A percentile compares a stretch with the other conserved stretches of the same genome.
These are phyloP conservation scores for Russula lepida DNA, from an alignment of 768 basidiomycete genomes.

Conservation along the genomic window DNA sequence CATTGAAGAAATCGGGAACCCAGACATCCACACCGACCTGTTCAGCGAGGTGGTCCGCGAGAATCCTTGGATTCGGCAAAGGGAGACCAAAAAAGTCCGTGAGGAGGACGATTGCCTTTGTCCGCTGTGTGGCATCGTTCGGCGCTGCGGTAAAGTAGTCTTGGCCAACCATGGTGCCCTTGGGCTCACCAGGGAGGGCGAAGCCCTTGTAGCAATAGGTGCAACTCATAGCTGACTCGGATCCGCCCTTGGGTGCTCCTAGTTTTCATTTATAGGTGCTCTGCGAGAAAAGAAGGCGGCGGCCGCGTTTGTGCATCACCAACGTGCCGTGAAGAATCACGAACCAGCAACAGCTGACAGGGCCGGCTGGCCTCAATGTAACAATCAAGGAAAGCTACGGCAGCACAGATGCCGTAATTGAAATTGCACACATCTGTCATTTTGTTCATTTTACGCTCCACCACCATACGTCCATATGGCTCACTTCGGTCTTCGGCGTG, in stretches of 20 bases:
- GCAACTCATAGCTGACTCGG: slow-evolving; percentile 18
- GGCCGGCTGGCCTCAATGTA: no score
- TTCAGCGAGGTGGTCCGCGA: slow-evolving; percentile 47
- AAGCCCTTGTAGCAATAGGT: slow-evolving; percentile 35
- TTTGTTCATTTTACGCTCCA: no score
- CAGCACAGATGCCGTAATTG: no score
- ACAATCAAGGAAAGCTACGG: no score
- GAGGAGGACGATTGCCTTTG: slow-evolving; percentile 41
- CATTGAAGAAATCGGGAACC: slow-evolving; percentile 54
- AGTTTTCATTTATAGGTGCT: no score
- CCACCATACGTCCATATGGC: no score
- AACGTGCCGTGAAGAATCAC: no score
- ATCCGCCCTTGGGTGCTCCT: not conserved
- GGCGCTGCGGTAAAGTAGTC: slow-evolving; percentile 38
- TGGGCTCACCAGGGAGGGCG: slow-evolving; percentile 39
- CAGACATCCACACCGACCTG: slow-evolving; percentile 53
- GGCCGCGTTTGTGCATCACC: not conserved
- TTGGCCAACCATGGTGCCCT: slow-evolving; percentile 33
- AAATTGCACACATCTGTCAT: no score
- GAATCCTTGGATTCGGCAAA: slow-evolving; percentile 44
- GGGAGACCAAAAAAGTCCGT: slow-evolving; percentile 51
- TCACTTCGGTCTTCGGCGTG: no score
- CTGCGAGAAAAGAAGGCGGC: not conserved
- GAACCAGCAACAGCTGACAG: no score
- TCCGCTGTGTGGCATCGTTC: slow-evolving; percentile 16